These are phyloP conservation scores for Penicillium sp. DNA, from an alignment of 2,329 filamentous ascomycete genomes.

Conservation along the genomic window DNA sequence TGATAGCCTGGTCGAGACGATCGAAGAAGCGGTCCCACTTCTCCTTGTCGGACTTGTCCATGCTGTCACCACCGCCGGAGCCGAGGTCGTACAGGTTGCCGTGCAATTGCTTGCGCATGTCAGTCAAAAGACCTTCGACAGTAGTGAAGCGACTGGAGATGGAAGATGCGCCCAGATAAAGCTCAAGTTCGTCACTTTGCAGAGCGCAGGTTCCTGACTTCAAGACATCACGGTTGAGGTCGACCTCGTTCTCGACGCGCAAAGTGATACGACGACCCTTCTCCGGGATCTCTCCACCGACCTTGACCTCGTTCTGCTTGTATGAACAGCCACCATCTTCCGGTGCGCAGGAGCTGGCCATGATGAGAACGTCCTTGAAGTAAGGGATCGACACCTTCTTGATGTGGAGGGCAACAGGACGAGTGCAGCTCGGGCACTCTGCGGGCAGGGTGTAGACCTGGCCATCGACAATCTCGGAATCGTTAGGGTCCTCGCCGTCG, in stretches of 20 bases:
- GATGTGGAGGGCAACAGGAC: conserved; percentile 70
- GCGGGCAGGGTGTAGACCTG: conserved; percentile 91
- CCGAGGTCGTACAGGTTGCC: conserved; percentile 73
- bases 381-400: conserved; percentile 98
- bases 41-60: conserved; percentile 57
- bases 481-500: conserved; percentile 49
- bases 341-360: conserved; percentile 1
- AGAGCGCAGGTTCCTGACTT: conserved; percentile 91
- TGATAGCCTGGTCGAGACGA: conserved; percentile 69
- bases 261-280: conserved; percentile 49
- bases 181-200: conserved; percentile 76
- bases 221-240: conserved; percentile 86
- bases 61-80: conserved; percentile 69
- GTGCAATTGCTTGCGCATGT: conserved; percentile 84
- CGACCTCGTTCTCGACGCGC: conserved; percentile 64
- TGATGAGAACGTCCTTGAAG: conserved; percentile 76
- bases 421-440: conserved; percentile 83
- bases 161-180: conserved; percentile 34
- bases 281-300: conserved; percentile 83
- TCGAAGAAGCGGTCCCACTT: conserved; percentile 80
- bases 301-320: conserved; percentile 95
- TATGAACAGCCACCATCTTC: conserved; percentile 62
- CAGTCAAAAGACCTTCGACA: conserved; percentile 84
- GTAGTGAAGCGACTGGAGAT: conserved; percentile 70
- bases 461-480: conserved; percentile 82